Evolutionary conservation across 768 basidiomycete genomes (phyloP), one percentile per base, ranked within the genome.

Genomic region (Collybia nuda): DNA sequence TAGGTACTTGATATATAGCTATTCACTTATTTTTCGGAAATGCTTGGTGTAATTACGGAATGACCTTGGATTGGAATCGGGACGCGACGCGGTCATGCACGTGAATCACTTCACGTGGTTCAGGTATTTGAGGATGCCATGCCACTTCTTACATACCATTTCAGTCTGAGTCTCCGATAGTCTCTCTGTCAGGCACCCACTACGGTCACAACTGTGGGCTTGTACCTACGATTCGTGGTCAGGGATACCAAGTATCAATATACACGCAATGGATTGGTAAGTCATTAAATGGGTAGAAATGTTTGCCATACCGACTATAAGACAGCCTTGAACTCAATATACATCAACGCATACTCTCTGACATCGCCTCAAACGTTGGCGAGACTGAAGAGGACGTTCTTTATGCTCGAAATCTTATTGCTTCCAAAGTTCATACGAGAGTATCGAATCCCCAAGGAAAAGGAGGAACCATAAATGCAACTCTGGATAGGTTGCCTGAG

Each of bases 261-360:
- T 32, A 14, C 32, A 32, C 32, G 9, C 7, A 32, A 81, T 81
- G 80, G 80, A 81, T 61, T 79, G 72, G 80, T 81, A 56, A 61
- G 76, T 21, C 36, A 26, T 22, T 17, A 37, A 61, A 23, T 50
- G 40, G 38, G 17, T 14, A 23, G 45, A 15, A 22, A 26, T 24
- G 29, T 23, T 32, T 39, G 32, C 26, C 17, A n/a, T 44, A 11
- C 47, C 48, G 44, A 59, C 38, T 44, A 11, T 50, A 17, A 14
- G 44, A 15, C 55, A 92, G 90, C 63, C 71, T 93, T 15, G 90
- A 93, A 63, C 67, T 93, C 18, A 85, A 89, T 63, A 83, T 91
- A 46, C 85, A 83, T 53, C 88, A 89, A 57, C 77, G 77, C 51
- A 86, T 93, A 52, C 66, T 92, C 18, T 79, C 83, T 21, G 89